Conservation (phyloP, 2,329 filamentous ascomycete species). For the Sarocladium brachiariae region DNA sequence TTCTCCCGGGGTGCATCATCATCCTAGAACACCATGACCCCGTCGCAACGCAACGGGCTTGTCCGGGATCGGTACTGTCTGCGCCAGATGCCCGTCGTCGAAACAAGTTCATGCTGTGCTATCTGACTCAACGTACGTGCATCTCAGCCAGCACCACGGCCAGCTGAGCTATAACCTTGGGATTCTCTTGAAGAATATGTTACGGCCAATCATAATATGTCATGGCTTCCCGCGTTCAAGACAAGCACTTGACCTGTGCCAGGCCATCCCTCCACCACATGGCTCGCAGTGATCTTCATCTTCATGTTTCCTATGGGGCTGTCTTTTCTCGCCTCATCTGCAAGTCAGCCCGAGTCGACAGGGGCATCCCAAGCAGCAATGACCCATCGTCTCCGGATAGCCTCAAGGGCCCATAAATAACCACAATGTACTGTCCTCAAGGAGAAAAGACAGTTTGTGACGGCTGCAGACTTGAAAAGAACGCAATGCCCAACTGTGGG, state of each 20-base stretch:
- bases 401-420: background rate
- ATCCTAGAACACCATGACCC: background rate
- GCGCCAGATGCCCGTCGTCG: background rate
- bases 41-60: background rate
- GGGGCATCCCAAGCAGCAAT: background rate
- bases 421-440: background rate
- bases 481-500: constrained; percentile 8
- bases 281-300: background rate
- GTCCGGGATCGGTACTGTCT: background rate
- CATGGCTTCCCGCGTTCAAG: background rate
- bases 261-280: background rate
- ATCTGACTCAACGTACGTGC: too few species aligned
- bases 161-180: too few species aligned
- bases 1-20: background rate
- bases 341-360: constrained; percentile 4
- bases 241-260: background rate
- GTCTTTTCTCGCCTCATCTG: constrained; percentile 1
- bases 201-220: too few species aligned
- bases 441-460: background rate
- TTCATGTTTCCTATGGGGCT: background rate
- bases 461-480: background rate
- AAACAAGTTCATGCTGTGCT: constrained; percentile 4
- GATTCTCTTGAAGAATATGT: too few species aligned
- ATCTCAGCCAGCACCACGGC: too few species aligned
- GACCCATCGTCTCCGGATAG: background rate